These are phyloP conservation scores for Arthrobotrys megalospora DNA, from an alignment of 2,329 filamentous ascomycete genomes.

Conservation along the genomic window DNA sequence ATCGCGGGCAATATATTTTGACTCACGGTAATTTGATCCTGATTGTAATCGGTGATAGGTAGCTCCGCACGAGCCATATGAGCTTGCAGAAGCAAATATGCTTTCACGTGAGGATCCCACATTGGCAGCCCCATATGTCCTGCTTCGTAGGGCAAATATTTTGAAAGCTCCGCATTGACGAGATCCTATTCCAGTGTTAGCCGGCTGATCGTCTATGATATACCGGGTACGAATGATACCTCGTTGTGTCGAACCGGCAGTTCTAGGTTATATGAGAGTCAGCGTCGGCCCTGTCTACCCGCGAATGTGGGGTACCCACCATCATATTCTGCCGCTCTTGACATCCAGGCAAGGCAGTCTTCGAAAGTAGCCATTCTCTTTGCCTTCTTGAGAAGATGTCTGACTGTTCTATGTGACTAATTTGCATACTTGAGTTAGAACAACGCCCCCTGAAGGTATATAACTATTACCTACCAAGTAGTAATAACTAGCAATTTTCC, in stretches of 20 bases:
- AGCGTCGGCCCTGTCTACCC: conserved; percentile 21
- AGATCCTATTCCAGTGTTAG: conserved; percentile 74
- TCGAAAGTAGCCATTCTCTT: conserved; percentile 82
- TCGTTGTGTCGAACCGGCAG: conserved; percentile 98
- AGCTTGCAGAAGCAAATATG: conserved; percentile 92
- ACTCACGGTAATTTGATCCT: conserved; percentile 79
- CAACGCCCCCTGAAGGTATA: neutral
- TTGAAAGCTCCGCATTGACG: conserved; percentile 90
- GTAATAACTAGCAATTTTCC: conserved; percentile 99
- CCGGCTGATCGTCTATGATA: conserved; percentile 1
- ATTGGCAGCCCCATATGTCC: conserved; percentile 81
- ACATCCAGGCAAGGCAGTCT: conserved; percentile 93
- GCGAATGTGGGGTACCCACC: conserved; percentile 50
- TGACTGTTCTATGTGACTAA: conserved; percentile 88
- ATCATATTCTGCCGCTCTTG: conserved; percentile 92
- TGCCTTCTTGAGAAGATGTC: conserved; percentile 82
- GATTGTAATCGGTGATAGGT: conserved; percentile 96
- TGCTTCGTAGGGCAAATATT: conserved; percentile 80
- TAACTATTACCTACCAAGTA: conserved; percentile 74
- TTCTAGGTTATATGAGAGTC: conserved; percentile 70
- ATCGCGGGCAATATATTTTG: neutral
- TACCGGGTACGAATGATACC: conserved; percentile 58
- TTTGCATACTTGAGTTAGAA: neutral
- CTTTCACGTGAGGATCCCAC: conserved; percentile 99
- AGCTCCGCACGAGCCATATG: conserved; percentile 94